Conservation (phyloP, 176 grass and related monocot genomes). For the Typha latifolia region DNA sequence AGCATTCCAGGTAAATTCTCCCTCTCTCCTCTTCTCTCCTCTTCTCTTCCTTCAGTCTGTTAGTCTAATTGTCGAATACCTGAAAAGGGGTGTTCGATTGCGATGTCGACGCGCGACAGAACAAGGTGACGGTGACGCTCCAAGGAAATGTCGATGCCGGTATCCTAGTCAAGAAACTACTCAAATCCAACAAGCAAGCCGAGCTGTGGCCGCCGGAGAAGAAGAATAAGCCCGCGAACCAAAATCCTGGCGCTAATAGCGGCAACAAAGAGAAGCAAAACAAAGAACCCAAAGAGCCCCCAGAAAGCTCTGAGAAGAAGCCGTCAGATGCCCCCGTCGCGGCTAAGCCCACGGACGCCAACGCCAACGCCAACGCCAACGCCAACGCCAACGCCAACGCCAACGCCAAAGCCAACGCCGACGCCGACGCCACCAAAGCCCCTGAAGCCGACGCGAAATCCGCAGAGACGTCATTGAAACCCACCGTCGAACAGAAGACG, state of each 20-base stretch:
- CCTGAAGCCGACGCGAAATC: conserved; percentile 9
- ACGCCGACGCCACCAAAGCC: too few relatives aligned
- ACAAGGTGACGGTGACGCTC: conserved; percentile 50
- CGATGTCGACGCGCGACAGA: conserved; percentile 42
- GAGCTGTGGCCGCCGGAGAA: conserved; percentile 37
- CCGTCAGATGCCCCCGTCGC: not conserved
- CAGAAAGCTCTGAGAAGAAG: conserved; percentile 5
- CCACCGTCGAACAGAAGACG: conserved; percentile 15
- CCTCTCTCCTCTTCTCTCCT: not conserved
- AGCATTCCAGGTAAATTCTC: conserved; percentile 19
- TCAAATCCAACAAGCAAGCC: conserved; percentile 57
- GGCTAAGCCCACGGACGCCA: conserved; percentile 3
- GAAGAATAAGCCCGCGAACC: conserved; percentile 14
- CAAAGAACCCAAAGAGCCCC: conserved; percentile 19
- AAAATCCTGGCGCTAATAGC: conserved; percentile 8
- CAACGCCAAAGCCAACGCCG: too few relatives aligned
- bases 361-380: not conserved
- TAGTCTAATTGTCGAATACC: not conserved
- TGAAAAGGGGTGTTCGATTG: conserved; percentile 40
- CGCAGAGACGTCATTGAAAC: not conserved
- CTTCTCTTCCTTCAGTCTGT: not conserved
- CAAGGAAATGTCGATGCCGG: conserved; percentile 31
- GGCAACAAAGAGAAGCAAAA: conserved; percentile 2
- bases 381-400: not conserved
- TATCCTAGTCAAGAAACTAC: conserved; percentile 36